Evolutionary conservation across 257 asterid genomes (phyloP).

Genomic region (Henckelia pumila): DNA sequence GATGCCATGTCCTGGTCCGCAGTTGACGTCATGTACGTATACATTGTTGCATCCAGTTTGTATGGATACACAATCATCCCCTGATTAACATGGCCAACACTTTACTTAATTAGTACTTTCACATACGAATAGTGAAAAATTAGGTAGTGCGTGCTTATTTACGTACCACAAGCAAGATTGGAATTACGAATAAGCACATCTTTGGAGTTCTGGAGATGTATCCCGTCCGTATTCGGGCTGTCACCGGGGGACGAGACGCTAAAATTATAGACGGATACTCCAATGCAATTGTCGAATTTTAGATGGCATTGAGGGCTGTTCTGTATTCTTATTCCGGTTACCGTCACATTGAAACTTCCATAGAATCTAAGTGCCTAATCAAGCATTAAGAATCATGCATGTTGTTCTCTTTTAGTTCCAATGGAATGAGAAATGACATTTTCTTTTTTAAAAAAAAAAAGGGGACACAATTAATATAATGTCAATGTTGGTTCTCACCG

Average conservation of each 20-base stretch:
- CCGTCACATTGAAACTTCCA: slow-evolving; percentile 80
- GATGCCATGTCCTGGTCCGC: slow-evolving; percentile 97
- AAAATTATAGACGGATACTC: slow-evolving; percentile 68
- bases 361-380: slow-evolving; percentile 81
- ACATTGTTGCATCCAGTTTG: slow-evolving; percentile 84
- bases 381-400: slow-evolving; percentile 7
- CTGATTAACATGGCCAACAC: slow-evolving; percentile 31
- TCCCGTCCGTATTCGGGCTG: slow-evolving; percentile 96
- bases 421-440: no score
- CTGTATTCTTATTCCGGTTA: slow-evolving; percentile 72
- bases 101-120: no score
- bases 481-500: slow-evolving; percentile 49
- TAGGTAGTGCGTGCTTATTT: neutral
- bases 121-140: no score
- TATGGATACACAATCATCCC: slow-evolving; percentile 87
- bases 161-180: slow-evolving; percentile 75
- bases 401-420: no score
- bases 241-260: slow-evolving; percentile 71
- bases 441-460: no score
- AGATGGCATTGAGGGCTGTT: slow-evolving; percentile 88
- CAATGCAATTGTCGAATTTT: slow-evolving; percentile 77
- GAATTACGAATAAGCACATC: slow-evolving; percentile 68
- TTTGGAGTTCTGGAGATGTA: slow-evolving; percentile 83
- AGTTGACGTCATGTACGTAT: slow-evolving; percentile 58
- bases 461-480: neutral